phyloP scores from a whole-genome alignment of 2,329 filamentous ascomycete species.

The Botrytis galanthina region DNA sequence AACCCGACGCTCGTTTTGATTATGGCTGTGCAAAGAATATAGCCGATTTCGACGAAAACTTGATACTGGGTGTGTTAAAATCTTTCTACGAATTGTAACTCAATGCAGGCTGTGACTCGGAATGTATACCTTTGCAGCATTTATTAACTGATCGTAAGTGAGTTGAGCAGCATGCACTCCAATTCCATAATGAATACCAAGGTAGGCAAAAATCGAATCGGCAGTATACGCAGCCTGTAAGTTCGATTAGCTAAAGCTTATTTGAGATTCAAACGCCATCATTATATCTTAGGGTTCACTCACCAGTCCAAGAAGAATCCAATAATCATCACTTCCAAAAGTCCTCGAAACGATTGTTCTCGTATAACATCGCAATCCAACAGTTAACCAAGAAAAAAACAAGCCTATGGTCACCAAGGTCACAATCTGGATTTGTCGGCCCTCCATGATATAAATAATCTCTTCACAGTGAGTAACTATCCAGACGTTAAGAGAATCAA shows the following conservation, averaged over 20 bases:
- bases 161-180: neutral
- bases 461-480: neutral
- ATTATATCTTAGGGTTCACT: neutral
- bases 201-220: neutral
- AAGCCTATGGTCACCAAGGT: neutral
- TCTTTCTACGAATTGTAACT: neutral
- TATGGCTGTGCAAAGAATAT: neutral
- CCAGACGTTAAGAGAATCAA: neutral
- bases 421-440: neutral
- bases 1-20: conserved; percentile 17
- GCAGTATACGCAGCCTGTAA: neutral
- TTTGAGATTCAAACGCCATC: neutral
- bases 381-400: conserved; percentile 6
- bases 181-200: neutral
- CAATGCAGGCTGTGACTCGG: neutral
- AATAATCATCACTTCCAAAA: conserved; percentile 17
- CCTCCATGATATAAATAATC: neutral
- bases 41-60: neutral
- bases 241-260: neutral
- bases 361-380: conserved; percentile 8
- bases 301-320: neutral
- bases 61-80: conserved; percentile 5
- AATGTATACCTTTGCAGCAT: conserved; percentile 7
- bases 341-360: neutral
- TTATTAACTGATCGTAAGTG: neutral